These are phyloP conservation scores for Saturnispora quitensis DNA, from an alignment of 805 yeast species.

Conservation along the genomic window DNA sequence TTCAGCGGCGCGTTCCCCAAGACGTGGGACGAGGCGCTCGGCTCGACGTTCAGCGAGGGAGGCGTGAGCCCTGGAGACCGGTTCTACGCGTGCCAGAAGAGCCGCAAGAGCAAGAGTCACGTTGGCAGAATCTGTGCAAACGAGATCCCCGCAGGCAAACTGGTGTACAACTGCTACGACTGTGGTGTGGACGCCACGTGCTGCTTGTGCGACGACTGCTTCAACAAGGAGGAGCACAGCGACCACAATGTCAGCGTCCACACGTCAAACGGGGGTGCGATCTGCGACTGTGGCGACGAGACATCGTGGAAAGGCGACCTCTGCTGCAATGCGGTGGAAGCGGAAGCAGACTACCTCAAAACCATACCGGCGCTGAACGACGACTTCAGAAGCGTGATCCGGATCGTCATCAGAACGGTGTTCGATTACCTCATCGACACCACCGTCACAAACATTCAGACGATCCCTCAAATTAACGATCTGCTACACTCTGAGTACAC, in stretches of 20 bases:
- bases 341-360: conserved; percentile 5
- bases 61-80: conserved; percentile 11
- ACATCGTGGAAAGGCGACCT: conserved; percentile 50
- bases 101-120: conserved; percentile 30
- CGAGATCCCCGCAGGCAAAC: conserved; percentile 50
- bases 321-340: conserved; percentile 34
- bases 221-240: conserved; percentile 57
- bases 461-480: conserved; percentile 13
- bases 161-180: conserved; percentile 63
- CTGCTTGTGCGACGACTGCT: conserved; percentile 66
- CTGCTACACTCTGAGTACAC: conserved; percentile 3
- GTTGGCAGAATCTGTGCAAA: conserved; percentile 62
- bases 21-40: conserved; percentile 19
- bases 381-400: conserved; percentile 17
- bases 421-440: conserved; percentile 36
- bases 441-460: conserved; percentile 27
- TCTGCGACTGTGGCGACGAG: conserved; percentile 68
- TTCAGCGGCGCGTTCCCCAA: conserved; percentile 16
- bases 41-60: conserved; percentile 3
- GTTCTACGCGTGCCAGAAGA: conserved; percentile 17
- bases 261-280: conserved; percentile 44
- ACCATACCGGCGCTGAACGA: conserved; percentile 13
- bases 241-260: conserved; percentile 55
- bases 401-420: conserved; percentile 23
- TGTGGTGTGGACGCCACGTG: conserved; percentile 76